These are phyloP conservation scores for Salix exigua DNA, from an alignment of 345 rosid species.

Conservation along the genomic window DNA sequence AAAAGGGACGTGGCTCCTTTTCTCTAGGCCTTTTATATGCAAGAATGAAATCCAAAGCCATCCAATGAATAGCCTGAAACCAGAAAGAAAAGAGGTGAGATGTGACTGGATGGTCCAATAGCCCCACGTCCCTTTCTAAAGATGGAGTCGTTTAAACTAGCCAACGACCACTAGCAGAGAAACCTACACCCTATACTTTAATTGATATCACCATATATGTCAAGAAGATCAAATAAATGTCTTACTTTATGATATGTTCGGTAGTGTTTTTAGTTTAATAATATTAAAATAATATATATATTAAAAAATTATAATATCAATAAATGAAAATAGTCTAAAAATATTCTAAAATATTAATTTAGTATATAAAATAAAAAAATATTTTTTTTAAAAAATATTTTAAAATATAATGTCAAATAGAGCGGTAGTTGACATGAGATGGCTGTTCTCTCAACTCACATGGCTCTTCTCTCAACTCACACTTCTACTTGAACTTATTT, in stretches of 20 bases:
- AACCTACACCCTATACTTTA: background rate
- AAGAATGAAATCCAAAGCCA: background rate
- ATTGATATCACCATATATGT: background rate
- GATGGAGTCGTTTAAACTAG: background rate
- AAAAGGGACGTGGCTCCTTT: background rate
- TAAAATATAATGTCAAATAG: no score
- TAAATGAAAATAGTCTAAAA: fast-evolving
- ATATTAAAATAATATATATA: no score
- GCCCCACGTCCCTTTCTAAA: background rate
- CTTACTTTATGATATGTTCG: no score
- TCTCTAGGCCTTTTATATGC: background rate
- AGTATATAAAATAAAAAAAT: no score
- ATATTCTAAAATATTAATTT: no score
- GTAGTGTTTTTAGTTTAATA: no score
- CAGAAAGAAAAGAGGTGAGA: background rate
- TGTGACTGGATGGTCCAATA: constrained; percentile 1
- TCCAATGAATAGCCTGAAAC: background rate
- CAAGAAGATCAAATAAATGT: background rate
- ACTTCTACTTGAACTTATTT: background rate
- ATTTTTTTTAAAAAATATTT: no score
- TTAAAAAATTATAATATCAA: no score
- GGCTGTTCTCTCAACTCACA: no score
- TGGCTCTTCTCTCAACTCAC: no score
- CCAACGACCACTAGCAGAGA: background rate
- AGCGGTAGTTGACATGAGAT: no score